Evolutionary conservation across 1,139 yeast genomes (phyloP), one percentile per base, ranked within the genome.

Genomic region (Chernovozyma sophiae-reginae): DNA sequence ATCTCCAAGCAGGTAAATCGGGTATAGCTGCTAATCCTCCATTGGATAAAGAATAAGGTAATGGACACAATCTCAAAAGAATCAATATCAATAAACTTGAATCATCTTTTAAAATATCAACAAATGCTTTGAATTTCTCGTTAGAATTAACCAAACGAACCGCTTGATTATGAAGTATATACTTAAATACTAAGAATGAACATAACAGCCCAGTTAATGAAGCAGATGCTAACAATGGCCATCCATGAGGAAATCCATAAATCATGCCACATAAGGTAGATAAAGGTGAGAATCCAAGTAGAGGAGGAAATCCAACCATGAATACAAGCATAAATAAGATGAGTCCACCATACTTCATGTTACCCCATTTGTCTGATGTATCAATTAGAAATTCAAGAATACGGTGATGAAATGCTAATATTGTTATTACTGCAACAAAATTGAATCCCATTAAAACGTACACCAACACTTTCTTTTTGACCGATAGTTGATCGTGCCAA

Each of bases 11-110:
- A 0, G 81, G 68, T 14, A 89, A 70, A 23, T 86, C 83, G 0
- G 95, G 96, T 17, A 90, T 75, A 3, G 92, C 83, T 4, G 95
- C 92, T 46, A 92, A 69, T 0, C 95, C 97, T 4, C 97, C 97
- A 53, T 92, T 92, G 0, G 95, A 83, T 31, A 90, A 65, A 3
- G 96, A 86, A 55, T 90, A 92, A 0, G 98, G 97, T 49, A 90
- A 73, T 0, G 98, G 98, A 49, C 97, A 87, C 41, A 90, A 60
- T 39, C 97, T 68, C 31, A 92, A 74, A 55, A 90, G 68, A 38
- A 82, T 74, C 38, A 92, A 61, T 30, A 92, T 60, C 43, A 79
- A 56, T 42, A 89, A 72, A 41, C 86, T 81, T 30, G 62, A 60
- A 43, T 81, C 84, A 46, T 81, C 86, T 37, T 62, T 65, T 43